phyloP scores from a whole-genome alignment of 306 rosid species.

The Vigna reflexopilosa region DNA sequence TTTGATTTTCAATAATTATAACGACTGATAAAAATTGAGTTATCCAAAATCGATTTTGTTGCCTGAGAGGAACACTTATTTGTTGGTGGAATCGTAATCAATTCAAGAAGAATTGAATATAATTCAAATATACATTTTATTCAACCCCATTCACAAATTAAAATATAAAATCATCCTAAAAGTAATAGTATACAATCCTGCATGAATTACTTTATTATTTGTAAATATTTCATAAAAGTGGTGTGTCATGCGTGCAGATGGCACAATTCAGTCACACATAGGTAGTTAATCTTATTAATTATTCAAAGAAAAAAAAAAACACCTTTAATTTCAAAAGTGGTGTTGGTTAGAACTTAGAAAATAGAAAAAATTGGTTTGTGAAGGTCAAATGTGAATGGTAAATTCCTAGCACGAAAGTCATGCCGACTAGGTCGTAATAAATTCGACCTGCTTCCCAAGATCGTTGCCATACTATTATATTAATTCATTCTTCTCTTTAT shows the following conservation, averaged over 20 bases:
- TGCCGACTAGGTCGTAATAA: background rate
- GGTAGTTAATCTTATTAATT: background rate
- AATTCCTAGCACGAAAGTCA: constrained; percentile 22
- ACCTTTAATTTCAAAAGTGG: background rate
- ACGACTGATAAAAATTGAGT: too few species aligned
- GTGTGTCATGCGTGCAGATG: background rate
- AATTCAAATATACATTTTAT: too few species aligned
- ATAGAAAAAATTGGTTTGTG: background rate
- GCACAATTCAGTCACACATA: background rate
- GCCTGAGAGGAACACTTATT: too few species aligned
- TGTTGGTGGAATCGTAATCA: too few species aligned
- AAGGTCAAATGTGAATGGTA: constrained; percentile 18
- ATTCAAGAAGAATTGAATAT: too few species aligned
- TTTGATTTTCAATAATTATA: too few species aligned
- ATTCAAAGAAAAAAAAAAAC: background rate
- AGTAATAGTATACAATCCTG: background rate
- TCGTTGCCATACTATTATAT: background rate
- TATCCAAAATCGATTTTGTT: too few species aligned
- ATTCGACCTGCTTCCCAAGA: background rate
- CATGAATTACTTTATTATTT: background rate
- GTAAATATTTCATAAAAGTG: background rate
- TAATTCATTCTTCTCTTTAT: background rate
- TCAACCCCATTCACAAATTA: too few species aligned
- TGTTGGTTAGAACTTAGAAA: background rate
- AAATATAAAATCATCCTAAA: too few species aligned